These are phyloP conservation scores for Helotiales sp. DNA, from an alignment of 2,329 filamentous ascomycete genomes.

Conservation along the genomic window DNA sequence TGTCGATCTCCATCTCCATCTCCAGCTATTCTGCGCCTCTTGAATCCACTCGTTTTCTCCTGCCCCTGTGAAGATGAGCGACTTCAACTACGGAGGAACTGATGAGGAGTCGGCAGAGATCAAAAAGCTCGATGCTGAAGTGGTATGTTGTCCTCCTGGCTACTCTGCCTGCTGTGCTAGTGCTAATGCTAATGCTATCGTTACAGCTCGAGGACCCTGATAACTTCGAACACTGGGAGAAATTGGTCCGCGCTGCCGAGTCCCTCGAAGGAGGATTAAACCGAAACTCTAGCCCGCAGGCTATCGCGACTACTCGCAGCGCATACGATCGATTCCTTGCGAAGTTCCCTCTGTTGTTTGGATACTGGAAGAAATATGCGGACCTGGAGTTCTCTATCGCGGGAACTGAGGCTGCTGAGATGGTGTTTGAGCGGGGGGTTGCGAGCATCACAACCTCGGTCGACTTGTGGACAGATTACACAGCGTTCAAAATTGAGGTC, in stretches of 20 bases:
- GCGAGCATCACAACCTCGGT: conserved; percentile 92
- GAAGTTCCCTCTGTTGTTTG: conserved; percentile 94
- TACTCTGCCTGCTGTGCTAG: no score
- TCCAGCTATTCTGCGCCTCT: background rate
- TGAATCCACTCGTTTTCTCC: conserved; percentile 1
- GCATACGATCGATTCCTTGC: conserved; percentile 91
- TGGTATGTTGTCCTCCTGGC: conserved; percentile 70
- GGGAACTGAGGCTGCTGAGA: conserved; percentile 94
- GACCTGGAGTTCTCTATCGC: conserved; percentile 97
- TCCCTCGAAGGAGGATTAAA: conserved; percentile 90
- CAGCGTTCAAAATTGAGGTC: conserved; percentile 88
- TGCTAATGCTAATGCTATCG: conserved; percentile 23
- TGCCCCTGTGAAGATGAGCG: conserved; percentile 59
- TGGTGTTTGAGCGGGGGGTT: conserved; percentile 96
- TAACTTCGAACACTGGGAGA: conserved; percentile 95
- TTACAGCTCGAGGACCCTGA: conserved; percentile 67
- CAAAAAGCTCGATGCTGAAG: conserved; percentile 75
- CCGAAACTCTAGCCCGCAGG: conserved; percentile 93
- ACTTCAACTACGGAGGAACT: conserved; percentile 73
- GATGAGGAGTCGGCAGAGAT: conserved; percentile 85
- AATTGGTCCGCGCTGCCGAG: conserved; percentile 82
- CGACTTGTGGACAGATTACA: conserved; percentile 97
- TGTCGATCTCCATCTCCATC: background rate
- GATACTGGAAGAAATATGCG: conserved; percentile 99
- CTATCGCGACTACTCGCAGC: conserved; percentile 84